phyloP scores from a whole-genome alignment of 208 protist genomes.

The Crithidia brevicula region DNA sequence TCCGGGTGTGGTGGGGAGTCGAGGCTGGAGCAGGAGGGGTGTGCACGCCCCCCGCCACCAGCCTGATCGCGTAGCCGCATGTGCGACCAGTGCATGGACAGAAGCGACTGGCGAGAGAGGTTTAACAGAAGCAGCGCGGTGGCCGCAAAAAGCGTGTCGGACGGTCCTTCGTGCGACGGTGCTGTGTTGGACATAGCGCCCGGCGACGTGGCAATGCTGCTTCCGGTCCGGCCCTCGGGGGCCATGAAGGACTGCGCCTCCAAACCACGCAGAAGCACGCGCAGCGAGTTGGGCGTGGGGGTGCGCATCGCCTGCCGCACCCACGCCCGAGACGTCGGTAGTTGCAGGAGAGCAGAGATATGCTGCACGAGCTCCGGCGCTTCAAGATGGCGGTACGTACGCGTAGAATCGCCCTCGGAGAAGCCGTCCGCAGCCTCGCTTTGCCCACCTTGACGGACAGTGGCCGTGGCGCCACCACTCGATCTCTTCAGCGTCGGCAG shows the following conservation, averaged over 20 bases:
- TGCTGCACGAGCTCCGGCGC: constrained; percentile 33
- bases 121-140: constrained; percentile 38
- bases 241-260: constrained; percentile 32
- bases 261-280: constrained; percentile 25
- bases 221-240: neutral
- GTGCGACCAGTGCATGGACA: constrained; percentile 19
- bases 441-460: neutral
- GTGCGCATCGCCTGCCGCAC: constrained; percentile 22
- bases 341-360: constrained; percentile 26
- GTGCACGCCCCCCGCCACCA: neutral
- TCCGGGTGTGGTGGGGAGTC: neutral
- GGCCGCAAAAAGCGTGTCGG: constrained; percentile 33
- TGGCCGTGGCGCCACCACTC: neutral
- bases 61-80: constrained; percentile 9
- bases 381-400: constrained; percentile 26
- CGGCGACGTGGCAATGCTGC: neutral
- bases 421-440: neutral
- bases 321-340: constrained; percentile 29
- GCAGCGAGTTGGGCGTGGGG: constrained; percentile 28
- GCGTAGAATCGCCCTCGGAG: neutral
- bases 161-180: constrained; percentile 15
- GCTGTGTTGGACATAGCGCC: constrained; percentile 9
- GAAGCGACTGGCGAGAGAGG: constrained; percentile 31
- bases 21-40: neutral
- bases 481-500: neutral